Base-by-base conservation (phyloP, 768 basidiomycete genomes). In the Inosperma sp. region DNA sequence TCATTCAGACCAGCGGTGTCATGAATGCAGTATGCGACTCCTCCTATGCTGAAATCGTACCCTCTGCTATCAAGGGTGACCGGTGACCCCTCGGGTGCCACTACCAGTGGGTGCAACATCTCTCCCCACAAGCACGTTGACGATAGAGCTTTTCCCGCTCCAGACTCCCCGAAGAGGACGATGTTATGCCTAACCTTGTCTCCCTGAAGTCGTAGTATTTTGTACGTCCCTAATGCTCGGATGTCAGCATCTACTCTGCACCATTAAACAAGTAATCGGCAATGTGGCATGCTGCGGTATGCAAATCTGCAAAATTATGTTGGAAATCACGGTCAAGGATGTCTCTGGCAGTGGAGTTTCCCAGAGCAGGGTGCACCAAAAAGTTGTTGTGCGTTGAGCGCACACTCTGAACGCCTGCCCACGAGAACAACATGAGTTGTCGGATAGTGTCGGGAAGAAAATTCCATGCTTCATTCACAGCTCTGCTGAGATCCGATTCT, bases 1-100 rank as follows among this genome's bases (percentile, higher is more conserved):
- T 75, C 74, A 42, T 71, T 63, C 8, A 74, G 66, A 7, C 73
- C 72, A 9, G 65, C 60, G 5, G 72, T 74, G 47, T 74, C 72
- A 62, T 70, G 66, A 26, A 72, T 47, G 19, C 58, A 56, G 52
- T 61, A 72, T 0, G 22, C 30, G 33, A 40, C 52, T 29, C 54
- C 65, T 16, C 52, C 45, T 44, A 72, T 54, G 3, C 49, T 43
- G 23, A 69, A 54, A 29, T 58, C 51, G 62, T 69, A 64, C 7
- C 58, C 52, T 40, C 45, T 46, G 48, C 66, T 63, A 10, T 57
- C 44, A 39, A 68, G 69, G 17, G 73, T 74, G 54, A n/a, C n/a
- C n/a, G n/a, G n/a, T n/a, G n/a, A 65, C 70, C 3, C 70, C 68
- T 19, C 56, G 59, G 8, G 63, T 66, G 40, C 58, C 57, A 40